Percentiles rank a stretch among this genome's conserved stretches.
Evolutionary conservation across 2,329 filamentous ascomycete species (phyloP).

Genomic region (Ambrosiella xylebori): DNA sequence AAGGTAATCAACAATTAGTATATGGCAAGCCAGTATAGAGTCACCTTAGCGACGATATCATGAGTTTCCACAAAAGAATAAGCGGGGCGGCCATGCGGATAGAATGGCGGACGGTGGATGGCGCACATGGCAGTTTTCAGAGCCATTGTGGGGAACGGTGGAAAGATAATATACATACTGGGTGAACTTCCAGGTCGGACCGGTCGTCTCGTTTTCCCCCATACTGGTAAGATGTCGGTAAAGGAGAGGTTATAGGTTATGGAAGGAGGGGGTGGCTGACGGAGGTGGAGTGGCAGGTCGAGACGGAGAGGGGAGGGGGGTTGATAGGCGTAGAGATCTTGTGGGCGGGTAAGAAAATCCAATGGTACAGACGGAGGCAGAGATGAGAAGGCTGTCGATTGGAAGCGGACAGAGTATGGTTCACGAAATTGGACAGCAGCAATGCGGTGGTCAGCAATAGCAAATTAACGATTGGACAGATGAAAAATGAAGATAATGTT

Average conservation of each 20-base stretch:
- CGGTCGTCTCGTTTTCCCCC: slow-evolving; percentile 88
- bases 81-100: too few relatives aligned
- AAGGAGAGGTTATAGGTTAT: slow-evolving; percentile 18
- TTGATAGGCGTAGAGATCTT: not conserved
- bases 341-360: not conserved
- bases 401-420: not conserved
- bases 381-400: slow-evolving; percentile 2
- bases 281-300: not conserved
- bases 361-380: not conserved
- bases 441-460: too few relatives aligned
- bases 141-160: not conserved
- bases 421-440: too few relatives aligned
- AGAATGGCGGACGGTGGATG: not conserved
- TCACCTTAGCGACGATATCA: not conserved
- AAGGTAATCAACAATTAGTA: slow-evolving; percentile 14
- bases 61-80: too few relatives aligned
- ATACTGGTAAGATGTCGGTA: slow-evolving; percentile 58
- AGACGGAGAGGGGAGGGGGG: not conserved
- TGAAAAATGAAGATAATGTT: not conserved
- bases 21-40: not conserved
- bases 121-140: not conserved
- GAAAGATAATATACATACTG: slow-evolving; percentile 48
- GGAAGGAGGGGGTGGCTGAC: not conserved
- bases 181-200: slow-evolving; percentile 99
- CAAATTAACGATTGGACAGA: not conserved